Percentiles rank a stretch among this genome's conserved stretches.
Conservation (phyloP, 192 early-diverging fungal species). For the Rhizophlyctis rosea region DNA sequence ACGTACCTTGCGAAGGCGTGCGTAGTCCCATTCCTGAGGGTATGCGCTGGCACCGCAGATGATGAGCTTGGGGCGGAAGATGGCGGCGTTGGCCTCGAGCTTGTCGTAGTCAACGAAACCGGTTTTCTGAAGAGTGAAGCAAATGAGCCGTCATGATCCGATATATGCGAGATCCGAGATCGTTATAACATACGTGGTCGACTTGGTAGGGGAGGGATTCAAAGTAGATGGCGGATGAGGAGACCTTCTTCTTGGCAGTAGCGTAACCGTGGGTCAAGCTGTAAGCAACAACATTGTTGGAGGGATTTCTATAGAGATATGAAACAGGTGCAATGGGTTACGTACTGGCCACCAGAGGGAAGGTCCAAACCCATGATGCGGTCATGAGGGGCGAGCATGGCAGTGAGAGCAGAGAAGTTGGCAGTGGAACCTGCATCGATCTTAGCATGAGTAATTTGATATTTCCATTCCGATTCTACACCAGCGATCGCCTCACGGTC, state of each 20-base stretch:
- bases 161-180: too few species aligned
- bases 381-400: conserved; percentile 92
- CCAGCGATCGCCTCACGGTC: too few species aligned
- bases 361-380: conserved; percentile 99
- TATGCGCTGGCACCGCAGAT: conserved; percentile 99
- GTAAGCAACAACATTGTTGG: not conserved
- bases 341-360: conserved; percentile 94
- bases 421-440: conserved; percentile 73
- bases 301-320: too few species aligned
- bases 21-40: conserved; percentile 99
- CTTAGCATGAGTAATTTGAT: too few species aligned
- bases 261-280: conserved; percentile 98
- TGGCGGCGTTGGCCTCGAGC: conserved; percentile 86
- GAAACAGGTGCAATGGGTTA: conserved; percentile 3
- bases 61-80: conserved; percentile 97
- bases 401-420: conserved; percentile 98
- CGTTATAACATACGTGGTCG: conserved; percentile 43
- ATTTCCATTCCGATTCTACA: too few species aligned
- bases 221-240: conserved; percentile 99
- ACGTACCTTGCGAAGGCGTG: conserved; percentile 75
- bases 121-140: conserved; percentile 49
- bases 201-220: conserved; percentile 99
- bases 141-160: too few species aligned
- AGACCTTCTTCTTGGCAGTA: conserved; percentile 99
- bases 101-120: conserved; percentile 94